phyloP scores from a whole-genome alignment of 208 protist species.

The Wallacemonas collosoma region DNA sequence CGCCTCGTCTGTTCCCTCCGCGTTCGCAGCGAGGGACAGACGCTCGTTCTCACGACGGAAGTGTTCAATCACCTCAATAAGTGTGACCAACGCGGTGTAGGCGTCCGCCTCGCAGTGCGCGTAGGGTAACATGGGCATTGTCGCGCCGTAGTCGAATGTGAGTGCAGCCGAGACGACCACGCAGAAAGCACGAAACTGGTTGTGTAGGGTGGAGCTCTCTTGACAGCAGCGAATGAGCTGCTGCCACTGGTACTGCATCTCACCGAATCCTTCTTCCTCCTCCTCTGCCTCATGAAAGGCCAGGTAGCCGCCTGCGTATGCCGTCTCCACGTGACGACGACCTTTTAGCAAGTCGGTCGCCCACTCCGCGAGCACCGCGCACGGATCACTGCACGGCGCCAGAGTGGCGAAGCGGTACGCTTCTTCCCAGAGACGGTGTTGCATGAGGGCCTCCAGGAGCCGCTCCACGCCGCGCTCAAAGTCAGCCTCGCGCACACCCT shows the following conservation, averaged over 20 bases:
- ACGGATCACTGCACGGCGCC: slow-evolving; percentile 35
- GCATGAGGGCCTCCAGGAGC: slow-evolving; percentile 68
- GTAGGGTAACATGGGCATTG: slow-evolving; percentile 46
- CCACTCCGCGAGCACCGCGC: slow-evolving; percentile 59
- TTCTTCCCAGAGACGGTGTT: slow-evolving; percentile 68
- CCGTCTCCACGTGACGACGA: slow-evolving; percentile 9
- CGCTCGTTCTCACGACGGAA: slow-evolving; percentile 26
- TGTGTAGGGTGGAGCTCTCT: slow-evolving; percentile 58
- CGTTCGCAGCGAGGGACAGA: neutral
- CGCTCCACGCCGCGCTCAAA: slow-evolving; percentile 43
- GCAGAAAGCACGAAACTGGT: slow-evolving; percentile 58
- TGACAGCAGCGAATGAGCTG: slow-evolving; percentile 55
- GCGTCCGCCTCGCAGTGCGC: slow-evolving; percentile 50
- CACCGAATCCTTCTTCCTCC: slow-evolving; percentile 28
- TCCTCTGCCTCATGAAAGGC: slow-evolving; percentile 10
- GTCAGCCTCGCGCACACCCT: slow-evolving; percentile 40
- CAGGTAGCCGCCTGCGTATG: neutral
- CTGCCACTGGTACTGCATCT: slow-evolving; percentile 47
- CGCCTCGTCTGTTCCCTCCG: slow-evolving; percentile 16
- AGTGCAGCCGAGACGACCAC: slow-evolving; percentile 55
- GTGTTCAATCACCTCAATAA: slow-evolving; percentile 60
- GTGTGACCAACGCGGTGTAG: slow-evolving; percentile 71
- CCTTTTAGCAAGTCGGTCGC: slow-evolving; percentile 51
- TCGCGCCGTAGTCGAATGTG: slow-evolving; percentile 40
- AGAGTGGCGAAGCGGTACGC: slow-evolving; percentile 66